phyloP scores from a whole-genome alignment of 2,329 filamentous ascomycete genomes.

The Aspergillus tubingensis region DNA sequence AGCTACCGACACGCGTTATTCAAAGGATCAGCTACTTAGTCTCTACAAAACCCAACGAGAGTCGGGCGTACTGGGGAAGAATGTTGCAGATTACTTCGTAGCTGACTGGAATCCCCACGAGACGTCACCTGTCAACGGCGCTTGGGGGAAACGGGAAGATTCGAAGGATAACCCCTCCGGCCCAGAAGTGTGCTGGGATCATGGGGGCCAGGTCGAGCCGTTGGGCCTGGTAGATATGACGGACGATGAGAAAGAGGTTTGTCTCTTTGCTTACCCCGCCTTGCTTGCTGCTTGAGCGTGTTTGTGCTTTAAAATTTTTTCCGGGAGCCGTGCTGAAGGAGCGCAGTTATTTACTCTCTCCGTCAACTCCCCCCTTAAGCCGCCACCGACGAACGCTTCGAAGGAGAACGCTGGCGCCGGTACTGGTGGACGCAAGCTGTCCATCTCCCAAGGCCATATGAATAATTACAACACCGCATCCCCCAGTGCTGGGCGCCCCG shows the following conservation, averaged over 20 bases:
- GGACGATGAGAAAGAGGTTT: slow-evolving; percentile 66
- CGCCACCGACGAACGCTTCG: slow-evolving; percentile 66
- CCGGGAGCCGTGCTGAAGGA: slow-evolving; percentile 24
- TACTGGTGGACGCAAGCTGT: slow-evolving; percentile 71
- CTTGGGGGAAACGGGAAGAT: slow-evolving; percentile 79
- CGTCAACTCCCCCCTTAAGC: slow-evolving; percentile 92
- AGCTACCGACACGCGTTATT: slow-evolving; percentile 64
- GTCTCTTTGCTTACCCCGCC: slow-evolving; percentile 21
- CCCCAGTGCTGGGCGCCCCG: slow-evolving; percentile 71
- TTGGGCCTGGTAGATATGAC: slow-evolving; percentile 73
- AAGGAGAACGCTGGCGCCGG: slow-evolving; percentile 55
- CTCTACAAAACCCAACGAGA: slow-evolving; percentile 66
- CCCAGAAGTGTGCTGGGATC: slow-evolving; percentile 91
- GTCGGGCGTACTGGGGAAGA: slow-evolving; percentile 56
- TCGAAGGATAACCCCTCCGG: slow-evolving; percentile 72
- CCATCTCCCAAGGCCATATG: slow-evolving; percentile 70
- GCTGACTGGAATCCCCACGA: slow-evolving; percentile 76
- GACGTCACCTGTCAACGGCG: slow-evolving; percentile 62
- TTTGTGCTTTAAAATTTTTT: background rate
- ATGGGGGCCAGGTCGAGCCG: slow-evolving; percentile 67
- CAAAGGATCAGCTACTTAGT: slow-evolving; percentile 74
- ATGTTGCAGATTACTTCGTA: slow-evolving; percentile 69
- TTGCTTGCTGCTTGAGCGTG: background rate
- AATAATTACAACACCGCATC: slow-evolving; percentile 70
- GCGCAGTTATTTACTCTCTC: slow-evolving; percentile 75